Evolutionary conservation across 495 filamentous ascomycete species (phyloP).

Genomic region (Aspergillus indologenus): DNA sequence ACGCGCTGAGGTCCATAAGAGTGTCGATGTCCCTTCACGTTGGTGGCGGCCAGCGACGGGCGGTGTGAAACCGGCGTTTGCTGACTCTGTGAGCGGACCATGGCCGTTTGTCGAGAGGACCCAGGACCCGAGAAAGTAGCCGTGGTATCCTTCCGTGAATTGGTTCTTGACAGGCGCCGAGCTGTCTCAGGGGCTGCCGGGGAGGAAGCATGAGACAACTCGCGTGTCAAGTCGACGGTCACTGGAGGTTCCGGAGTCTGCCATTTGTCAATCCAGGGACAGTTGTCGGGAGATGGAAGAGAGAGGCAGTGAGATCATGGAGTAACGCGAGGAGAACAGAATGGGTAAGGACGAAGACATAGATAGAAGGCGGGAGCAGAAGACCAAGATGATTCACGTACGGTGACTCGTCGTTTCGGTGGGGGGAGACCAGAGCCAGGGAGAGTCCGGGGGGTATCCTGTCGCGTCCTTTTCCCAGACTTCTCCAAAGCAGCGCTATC

Average conservation of each 20-base stretch:
- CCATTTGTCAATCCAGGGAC: slow-evolving; percentile 48
- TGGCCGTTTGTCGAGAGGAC: slow-evolving; percentile 34
- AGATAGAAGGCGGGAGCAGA: slow-evolving; percentile 35
- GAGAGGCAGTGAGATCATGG: slow-evolving; percentile 17
- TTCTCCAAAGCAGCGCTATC: slow-evolving; percentile 26
- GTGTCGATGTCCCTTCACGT: slow-evolving; percentile 29
- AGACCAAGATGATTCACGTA: slow-evolving; percentile 47
- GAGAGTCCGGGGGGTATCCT: slow-evolving; percentile 45
- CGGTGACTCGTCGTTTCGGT: slow-evolving; percentile 51
- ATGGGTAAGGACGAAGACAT: slow-evolving; percentile 25
- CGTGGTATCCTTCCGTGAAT: slow-evolving; percentile 25
- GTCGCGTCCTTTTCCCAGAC: slow-evolving; percentile 45
- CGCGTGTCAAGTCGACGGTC: slow-evolving; percentile 33
- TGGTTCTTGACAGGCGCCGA: slow-evolving; percentile 26
- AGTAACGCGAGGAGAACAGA: slow-evolving; percentile 24
- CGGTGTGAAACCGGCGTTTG: slow-evolving; percentile 40
- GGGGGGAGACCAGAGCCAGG: slow-evolving; percentile 40
- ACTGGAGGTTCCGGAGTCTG: slow-evolving; percentile 46
- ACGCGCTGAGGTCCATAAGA: slow-evolving; percentile 33
- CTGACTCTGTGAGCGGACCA: slow-evolving; percentile 47
- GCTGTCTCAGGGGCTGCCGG: slow-evolving; percentile 26
- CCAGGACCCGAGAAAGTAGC: slow-evolving; percentile 23
- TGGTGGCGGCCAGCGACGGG: slow-evolving; percentile 24
- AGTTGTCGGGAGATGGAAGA: slow-evolving; percentile 23
- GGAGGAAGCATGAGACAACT: slow-evolving; percentile 35